phyloP scores from a whole-genome alignment of 2,329 filamentous ascomycete genomes.

The Gnomoniopsis sp. region DNA sequence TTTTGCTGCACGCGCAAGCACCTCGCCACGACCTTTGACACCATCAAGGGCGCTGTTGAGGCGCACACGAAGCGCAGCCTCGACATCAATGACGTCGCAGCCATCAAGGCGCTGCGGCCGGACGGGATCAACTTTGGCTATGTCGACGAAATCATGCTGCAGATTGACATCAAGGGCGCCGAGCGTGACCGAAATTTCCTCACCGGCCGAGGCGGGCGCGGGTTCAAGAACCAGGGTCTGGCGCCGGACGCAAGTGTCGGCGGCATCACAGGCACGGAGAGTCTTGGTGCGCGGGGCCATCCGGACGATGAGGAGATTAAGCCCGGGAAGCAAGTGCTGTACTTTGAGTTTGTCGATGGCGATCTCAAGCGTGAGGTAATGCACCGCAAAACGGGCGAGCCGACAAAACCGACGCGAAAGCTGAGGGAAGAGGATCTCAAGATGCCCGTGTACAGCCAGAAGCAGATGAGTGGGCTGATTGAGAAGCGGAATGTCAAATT shows the following conservation, averaged over 20 bases:
- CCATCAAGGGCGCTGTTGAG: constrained; percentile 80
- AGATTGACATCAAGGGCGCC: constrained; percentile 72
- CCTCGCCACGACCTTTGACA: constrained; percentile 86
- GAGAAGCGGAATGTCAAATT: constrained; percentile 89
- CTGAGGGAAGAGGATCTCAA: constrained; percentile 76
- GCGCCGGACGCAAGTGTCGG: constrained; percentile 56
- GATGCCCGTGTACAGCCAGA: constrained; percentile 90
- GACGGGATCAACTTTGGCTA: constrained; percentile 79
- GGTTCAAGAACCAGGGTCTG: constrained; percentile 46
- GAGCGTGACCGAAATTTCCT: constrained; percentile 64
- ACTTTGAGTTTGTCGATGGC: constrained; percentile 91
- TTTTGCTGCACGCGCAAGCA: constrained; percentile 94
- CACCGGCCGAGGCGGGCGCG: constrained; percentile 45
- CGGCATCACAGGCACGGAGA: constrained; percentile 49
- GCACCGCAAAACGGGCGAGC: constrained; percentile 69
- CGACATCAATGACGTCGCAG: constrained; percentile 73
- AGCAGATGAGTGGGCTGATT: constrained; percentile 85
- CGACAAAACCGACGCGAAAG: constrained; percentile 63
- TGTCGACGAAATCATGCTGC: constrained; percentile 78
- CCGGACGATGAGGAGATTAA: constrained; percentile 25
- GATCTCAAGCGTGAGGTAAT: constrained; percentile 80
- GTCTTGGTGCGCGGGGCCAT: constrained; percentile 29
- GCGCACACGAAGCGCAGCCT: constrained; percentile 72
- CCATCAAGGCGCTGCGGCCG: constrained; percentile 74
- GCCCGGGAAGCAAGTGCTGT: constrained; percentile 64